Percentiles rank a stretch among this genome's conserved stretches.
phyloP scores from a whole-genome alignment of 139 green algal species.

The Chlamydomonas sphaeroides region DNA sequence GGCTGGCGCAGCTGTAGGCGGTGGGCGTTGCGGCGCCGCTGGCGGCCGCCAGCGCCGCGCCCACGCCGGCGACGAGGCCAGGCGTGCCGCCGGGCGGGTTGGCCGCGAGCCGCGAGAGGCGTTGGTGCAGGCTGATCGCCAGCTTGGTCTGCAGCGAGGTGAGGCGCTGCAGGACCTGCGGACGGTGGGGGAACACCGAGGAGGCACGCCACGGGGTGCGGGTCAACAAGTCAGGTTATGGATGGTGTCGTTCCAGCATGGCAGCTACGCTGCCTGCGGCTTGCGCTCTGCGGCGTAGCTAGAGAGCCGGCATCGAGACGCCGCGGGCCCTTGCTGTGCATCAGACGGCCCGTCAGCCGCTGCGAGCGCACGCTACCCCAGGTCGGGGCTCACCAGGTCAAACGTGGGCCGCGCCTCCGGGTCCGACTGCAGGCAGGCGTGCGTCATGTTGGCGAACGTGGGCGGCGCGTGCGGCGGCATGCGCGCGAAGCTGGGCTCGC shows the following conservation, averaged over 20 bases:
- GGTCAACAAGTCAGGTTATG: background rate
- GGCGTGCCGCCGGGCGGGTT: background rate
- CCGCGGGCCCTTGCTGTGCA: no score
- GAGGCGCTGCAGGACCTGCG: slow-evolving; percentile 23
- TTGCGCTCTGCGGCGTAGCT: no score
- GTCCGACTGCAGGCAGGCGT: slow-evolving; percentile 1
- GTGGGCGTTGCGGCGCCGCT: no score
- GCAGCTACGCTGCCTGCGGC: no score
- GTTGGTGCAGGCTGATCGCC: slow-evolving; percentile 8
- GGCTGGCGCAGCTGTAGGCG: no score
- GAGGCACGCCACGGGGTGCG: no score
- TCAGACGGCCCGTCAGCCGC: no score
- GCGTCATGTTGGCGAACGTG: slow-evolving; percentile 2
- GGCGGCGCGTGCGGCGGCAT: slow-evolving; percentile 16
- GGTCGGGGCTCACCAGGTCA: background rate
- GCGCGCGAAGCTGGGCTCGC: slow-evolving; percentile 12
- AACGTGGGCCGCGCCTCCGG: slow-evolving; percentile 20
- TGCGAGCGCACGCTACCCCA: no score
- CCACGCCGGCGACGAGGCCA: background rate
- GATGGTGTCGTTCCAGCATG: background rate
- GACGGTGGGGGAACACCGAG: no score
- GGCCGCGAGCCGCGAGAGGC: slow-evolving; percentile 16
- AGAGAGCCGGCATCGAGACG: no score
- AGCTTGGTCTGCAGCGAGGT: slow-evolving; percentile 28
- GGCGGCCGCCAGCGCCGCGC: no score